Evolutionary conservation across 495 filamentous ascomycete genomes (phyloP).

Genomic region (Sordaria brevicollis): DNA sequence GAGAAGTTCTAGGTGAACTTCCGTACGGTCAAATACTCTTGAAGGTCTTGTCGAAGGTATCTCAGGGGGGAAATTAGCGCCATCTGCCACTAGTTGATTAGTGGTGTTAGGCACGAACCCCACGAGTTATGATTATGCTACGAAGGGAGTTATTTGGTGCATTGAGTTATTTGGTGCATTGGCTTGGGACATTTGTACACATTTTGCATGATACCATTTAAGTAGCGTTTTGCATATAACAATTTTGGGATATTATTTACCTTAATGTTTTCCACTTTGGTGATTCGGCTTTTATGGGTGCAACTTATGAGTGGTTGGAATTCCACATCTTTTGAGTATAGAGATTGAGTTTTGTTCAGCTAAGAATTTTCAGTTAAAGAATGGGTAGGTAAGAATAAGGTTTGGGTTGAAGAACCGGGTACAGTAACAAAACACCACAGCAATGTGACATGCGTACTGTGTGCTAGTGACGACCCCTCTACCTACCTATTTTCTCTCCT

Average conservation of each 20-base stretch:
- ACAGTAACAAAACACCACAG: neutral
- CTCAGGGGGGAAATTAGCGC: too few relatives aligned
- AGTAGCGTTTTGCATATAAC: neutral
- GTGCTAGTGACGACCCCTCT: neutral
- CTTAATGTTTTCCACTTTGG: too few relatives aligned
- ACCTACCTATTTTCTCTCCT: neutral
- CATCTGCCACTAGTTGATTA: neutral
- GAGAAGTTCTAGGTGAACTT: slow-evolving; percentile 56
- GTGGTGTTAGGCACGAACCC: neutral
- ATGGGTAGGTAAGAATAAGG: neutral
- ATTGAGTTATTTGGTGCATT: neutral
- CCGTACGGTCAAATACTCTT: neutral
- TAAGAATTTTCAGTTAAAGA: neutral
- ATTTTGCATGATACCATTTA: neutral
- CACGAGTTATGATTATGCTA: neutral
- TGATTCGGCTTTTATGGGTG: too few relatives aligned
- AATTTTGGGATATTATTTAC: neutral
- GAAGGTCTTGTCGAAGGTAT: neutral
- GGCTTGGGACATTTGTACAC: neutral
- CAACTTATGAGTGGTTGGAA: neutral
- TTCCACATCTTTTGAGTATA: too few relatives aligned
- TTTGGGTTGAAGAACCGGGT: neutral
- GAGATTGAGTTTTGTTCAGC: too few relatives aligned
- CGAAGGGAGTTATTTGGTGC: neutral
- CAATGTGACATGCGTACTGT: neutral